Evolutionary conservation across 202 grass and related monocot genomes (phyloP).

Genomic region (Panicum hallii): DNA sequence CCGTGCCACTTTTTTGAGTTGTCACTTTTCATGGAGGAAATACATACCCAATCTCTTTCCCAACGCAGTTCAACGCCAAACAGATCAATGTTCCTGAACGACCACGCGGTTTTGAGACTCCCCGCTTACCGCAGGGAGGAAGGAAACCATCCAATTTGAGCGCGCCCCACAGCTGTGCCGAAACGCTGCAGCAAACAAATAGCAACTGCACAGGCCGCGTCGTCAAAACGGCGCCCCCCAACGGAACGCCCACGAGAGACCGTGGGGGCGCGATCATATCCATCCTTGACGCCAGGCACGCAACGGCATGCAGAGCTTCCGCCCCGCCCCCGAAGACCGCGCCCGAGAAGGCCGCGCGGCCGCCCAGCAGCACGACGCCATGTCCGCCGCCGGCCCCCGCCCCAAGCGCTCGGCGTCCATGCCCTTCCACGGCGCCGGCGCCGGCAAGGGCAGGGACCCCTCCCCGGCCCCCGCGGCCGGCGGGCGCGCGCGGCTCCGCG

Average conservation of each 20-base stretch:
- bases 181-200: background rate
- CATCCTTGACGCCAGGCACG: constrained; percentile 1
- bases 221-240: constrained; percentile 1
- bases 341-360: constrained; percentile 39
- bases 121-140: background rate
- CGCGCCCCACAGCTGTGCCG: background rate
- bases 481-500: constrained; percentile 50
- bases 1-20: background rate
- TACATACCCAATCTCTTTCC: background rate
- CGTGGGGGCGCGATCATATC: background rate
- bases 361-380: background rate
- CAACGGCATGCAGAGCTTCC: constrained; percentile 27
- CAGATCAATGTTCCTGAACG: background rate
- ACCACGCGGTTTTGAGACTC: background rate
- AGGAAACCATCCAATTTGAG: constrained; percentile 6
- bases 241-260: background rate
- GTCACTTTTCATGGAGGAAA: too few relatives aligned
- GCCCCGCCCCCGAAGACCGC: constrained; percentile 49
- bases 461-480: background rate
- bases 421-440: constrained; percentile 24
- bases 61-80: background rate
- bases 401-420: constrained; percentile 44
- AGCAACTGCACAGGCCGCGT: background rate
- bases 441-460: background rate
- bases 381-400: background rate